Evolutionary conservation across 2,329 filamentous ascomycete genomes (phyloP).

Genomic region (Xylariaceae sp.): DNA sequence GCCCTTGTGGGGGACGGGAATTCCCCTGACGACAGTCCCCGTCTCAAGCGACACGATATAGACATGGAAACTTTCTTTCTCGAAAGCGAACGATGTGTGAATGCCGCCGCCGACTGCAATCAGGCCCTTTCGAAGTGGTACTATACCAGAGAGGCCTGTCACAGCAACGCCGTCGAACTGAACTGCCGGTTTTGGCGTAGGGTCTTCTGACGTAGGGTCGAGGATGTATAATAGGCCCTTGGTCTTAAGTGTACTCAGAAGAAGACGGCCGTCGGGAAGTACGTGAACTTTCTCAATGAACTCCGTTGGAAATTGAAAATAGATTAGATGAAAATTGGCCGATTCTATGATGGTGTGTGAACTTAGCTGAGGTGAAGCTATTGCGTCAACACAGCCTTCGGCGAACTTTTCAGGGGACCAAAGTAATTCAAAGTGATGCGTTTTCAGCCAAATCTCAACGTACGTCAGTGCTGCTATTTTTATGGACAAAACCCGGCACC

Average conservation of each 20-base stretch:
- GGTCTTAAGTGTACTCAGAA: constrained; percentile 15
- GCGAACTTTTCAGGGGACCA: too few species aligned
- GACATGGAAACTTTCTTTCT: constrained; percentile 10
- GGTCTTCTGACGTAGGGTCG: constrained; percentile 14
- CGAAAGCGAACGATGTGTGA: constrained; percentile 9
- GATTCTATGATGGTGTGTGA: too few species aligned
- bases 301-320: too few species aligned
- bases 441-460: too few species aligned
- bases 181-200: constrained; percentile 11
- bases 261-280: constrained; percentile 18
- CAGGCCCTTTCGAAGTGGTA: constrained; percentile 12
- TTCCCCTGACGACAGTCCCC: constrained; percentile 10
- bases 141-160: constrained; percentile 15
- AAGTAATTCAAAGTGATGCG: too few species aligned
- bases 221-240: constrained; percentile 16
- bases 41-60: constrained; percentile 16
- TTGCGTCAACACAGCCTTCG: too few species aligned
- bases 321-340: too few species aligned
- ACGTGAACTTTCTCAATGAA: too few species aligned
- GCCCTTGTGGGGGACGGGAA: constrained; percentile 13
- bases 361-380: too few species aligned
- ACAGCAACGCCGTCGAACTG: constrained; percentile 9
- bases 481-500: too few species aligned
- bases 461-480: too few species aligned
- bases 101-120: constrained; percentile 17